These are phyloP conservation scores for Cladobotryum protrusum DNA, from an alignment of 2,329 filamentous ascomycete species.

Conservation along the genomic window DNA sequence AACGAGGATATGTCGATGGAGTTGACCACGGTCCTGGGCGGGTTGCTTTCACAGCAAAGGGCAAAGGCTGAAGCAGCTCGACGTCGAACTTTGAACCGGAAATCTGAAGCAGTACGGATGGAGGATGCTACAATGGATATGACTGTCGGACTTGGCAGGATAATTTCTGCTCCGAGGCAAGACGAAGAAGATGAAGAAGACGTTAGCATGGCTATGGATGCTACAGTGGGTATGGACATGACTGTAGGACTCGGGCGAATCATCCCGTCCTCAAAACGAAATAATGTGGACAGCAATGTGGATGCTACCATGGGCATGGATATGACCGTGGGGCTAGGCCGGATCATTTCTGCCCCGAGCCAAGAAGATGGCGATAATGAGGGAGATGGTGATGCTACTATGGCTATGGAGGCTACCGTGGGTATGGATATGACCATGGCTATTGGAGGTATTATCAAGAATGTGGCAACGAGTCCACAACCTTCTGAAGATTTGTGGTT, in stretches of 20 bases:
- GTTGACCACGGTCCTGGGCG: constrained; percentile 60
- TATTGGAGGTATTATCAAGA: constrained; percentile 54
- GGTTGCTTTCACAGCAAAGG: constrained; percentile 37
- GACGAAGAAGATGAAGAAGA: constrained; percentile 31
- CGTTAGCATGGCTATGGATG: constrained; percentile 13
- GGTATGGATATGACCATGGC: constrained; percentile 64
- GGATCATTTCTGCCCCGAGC: constrained; percentile 43
- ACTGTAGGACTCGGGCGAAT: constrained; percentile 52
- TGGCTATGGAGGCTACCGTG: constrained; percentile 29
- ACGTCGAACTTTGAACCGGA: constrained; percentile 23
- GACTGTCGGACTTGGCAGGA: constrained; percentile 51
- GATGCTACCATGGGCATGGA: constrained; percentile 53
- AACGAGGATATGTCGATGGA: constrained; percentile 77
- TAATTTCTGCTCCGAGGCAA: constrained; percentile 32
- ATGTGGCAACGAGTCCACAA: constrained; percentile 23
- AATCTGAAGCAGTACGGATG: constrained; percentile 20
- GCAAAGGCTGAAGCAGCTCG: constrained; percentile 19
- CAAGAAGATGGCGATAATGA: constrained; percentile 31
- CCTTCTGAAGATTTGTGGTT: constrained; percentile 42
- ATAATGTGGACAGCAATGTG: constrained; percentile 27
- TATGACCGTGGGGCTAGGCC: constrained; percentile 57
- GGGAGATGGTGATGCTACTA: constrained; percentile 11
- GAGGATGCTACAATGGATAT: constrained; percentile 45
- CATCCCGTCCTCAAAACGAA: constrained; percentile 27
- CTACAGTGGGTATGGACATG: constrained; percentile 49